A percentile compares a stretch with the other conserved stretches of the same genome.
These are phyloP conservation scores for Orbilia blumenaviensis DNA, from an alignment of 2,329 filamentous ascomycete genomes.

Conservation along the genomic window DNA sequence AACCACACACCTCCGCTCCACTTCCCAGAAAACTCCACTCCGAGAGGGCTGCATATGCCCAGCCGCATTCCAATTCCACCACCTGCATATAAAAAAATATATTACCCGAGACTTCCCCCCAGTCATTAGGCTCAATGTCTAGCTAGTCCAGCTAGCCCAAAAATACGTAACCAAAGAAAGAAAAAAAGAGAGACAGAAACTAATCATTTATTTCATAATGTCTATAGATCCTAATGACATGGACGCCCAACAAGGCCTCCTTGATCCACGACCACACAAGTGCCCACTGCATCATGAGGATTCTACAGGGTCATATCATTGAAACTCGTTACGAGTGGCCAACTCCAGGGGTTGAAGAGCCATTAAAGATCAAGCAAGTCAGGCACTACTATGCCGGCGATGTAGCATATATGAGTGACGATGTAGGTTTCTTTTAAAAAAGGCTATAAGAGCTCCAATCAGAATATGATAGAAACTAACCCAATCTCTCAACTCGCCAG, in stretches of 20 bases:
- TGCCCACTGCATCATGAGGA: slow-evolving; percentile 66
- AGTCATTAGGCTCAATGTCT: background rate
- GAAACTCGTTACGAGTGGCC: slow-evolving; percentile 72
- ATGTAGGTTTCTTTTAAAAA: slow-evolving; percentile 60
- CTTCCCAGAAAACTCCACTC: no score
- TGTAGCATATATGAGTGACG: slow-evolving; percentile 74
- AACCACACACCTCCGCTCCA: slow-evolving; percentile 19
- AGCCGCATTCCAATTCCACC: slow-evolving; percentile 22
- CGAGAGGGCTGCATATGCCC: slow-evolving; percentile 5
- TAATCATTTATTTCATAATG: background rate
- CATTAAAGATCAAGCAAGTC: slow-evolving; percentile 65
- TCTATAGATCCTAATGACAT: slow-evolving; percentile 67
- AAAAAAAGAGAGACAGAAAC: background rate
- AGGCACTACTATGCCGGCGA: slow-evolving; percentile 67
- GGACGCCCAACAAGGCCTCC: slow-evolving; percentile 68
- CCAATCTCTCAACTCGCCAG: background rate
- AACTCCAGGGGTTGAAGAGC: slow-evolving; percentile 62
- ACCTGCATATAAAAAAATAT: slow-evolving; percentile 11
- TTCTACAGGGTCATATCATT: slow-evolving; percentile 69
- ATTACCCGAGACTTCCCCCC: background rate
- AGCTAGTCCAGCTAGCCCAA: no score
- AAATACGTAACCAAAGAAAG: background rate
- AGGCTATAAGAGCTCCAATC: no score
- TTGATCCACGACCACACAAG: slow-evolving; percentile 71
- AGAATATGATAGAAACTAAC: slow-evolving; percentile 24